These are phyloP conservation scores for Botrytis squamosa DNA, from an alignment of 2,329 filamentous ascomycete species.

Conservation along the genomic window DNA sequence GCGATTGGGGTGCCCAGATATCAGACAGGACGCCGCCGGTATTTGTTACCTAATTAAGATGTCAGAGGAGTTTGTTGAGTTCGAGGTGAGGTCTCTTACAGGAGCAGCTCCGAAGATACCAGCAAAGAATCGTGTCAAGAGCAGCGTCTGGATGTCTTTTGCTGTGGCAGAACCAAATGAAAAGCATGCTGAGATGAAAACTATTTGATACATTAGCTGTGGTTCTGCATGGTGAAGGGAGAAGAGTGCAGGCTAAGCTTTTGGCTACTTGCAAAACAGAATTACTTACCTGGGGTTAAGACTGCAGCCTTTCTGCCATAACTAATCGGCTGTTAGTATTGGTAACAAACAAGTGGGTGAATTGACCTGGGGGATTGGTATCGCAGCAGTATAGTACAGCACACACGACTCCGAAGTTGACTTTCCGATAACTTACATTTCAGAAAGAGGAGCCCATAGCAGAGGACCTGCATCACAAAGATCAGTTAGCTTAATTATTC, in stretches of 20 bases:
- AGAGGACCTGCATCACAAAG: constrained; percentile 56
- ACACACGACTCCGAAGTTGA: not conserved
- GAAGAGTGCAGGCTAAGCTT: not conserved
- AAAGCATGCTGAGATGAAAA: constrained; percentile 61
- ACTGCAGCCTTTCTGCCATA: constrained; percentile 35
- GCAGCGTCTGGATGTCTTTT: constrained; percentile 65
- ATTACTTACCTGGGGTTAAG: constrained; percentile 47
- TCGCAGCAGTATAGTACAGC: not conserved
- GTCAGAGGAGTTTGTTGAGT: not conserved
- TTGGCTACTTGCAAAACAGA: not conserved
- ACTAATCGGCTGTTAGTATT: constrained; percentile 17
- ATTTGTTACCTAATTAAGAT: constrained; percentile 48
- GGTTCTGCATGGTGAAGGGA: no score
- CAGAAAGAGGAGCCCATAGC: constrained; percentile 62
- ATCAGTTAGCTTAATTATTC: not conserved
- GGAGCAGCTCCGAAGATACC: constrained; percentile 64
- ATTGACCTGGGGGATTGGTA: not conserved
- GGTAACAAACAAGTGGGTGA: not conserved
- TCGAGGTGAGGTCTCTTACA: constrained; percentile 40
- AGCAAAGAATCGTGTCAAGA: constrained; percentile 64
- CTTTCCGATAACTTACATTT: constrained; percentile 45
- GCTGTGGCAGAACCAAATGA: constrained; percentile 62
- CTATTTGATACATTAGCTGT: not conserved
- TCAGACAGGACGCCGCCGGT: constrained; percentile 68
- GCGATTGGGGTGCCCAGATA: constrained; percentile 57